A percentile compares a stretch with the other conserved stretches of the same genome.
Conservation (phyloP, 2,329 filamentous ascomycete genomes). For the Clathrospora elynae region DNA sequence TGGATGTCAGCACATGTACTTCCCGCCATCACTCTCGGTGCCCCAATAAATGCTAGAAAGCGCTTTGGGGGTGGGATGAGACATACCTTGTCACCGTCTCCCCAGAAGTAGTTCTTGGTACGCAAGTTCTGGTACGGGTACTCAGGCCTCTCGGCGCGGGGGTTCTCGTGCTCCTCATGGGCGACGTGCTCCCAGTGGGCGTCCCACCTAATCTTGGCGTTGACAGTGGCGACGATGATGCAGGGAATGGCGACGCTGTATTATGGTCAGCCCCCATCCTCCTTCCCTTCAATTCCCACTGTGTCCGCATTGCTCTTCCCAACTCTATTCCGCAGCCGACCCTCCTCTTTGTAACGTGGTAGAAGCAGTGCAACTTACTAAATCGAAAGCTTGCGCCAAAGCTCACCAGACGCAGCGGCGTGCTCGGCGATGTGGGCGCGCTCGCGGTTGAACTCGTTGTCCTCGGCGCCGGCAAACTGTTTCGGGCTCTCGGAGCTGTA, state of each 20-base stretch:
- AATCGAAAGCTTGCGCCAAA: slow-evolving; percentile 95
- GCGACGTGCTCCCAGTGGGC: slow-evolving; percentile 97
- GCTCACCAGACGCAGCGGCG: slow-evolving; percentile 79
- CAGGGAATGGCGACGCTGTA: slow-evolving; percentile 74
- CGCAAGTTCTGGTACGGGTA: slow-evolving; percentile 99
- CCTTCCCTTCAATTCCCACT: background rate
- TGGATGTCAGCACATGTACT: slow-evolving; percentile 3
- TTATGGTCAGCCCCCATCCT: slow-evolving; percentile 21
- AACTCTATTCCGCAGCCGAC: background rate
- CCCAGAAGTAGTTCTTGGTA: slow-evolving; percentile 93
- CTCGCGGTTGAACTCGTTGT: slow-evolving; percentile 95
- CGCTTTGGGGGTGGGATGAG: slow-evolving; percentile 5
- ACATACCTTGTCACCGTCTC: slow-evolving; percentile 89
- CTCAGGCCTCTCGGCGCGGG: slow-evolving; percentile 87
- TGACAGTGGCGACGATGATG: slow-evolving; percentile 73
- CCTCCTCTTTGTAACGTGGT: background rate
- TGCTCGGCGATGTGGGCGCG: slow-evolving; percentile 89
- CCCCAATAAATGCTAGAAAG: background rate
- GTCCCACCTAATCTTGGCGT: slow-evolving; percentile 89
- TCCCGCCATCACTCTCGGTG: background rate
- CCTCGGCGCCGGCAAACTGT: slow-evolving; percentile 65
- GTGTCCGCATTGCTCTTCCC: background rate
- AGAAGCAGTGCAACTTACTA: slow-evolving; percentile 68
- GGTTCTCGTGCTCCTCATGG: slow-evolving; percentile 63
- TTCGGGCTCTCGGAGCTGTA: slow-evolving; percentile 67